These are phyloP conservation scores for Schizopora paradoxa DNA, from an alignment of 1,284 basidiomycete species.

Conservation along the genomic window DNA sequence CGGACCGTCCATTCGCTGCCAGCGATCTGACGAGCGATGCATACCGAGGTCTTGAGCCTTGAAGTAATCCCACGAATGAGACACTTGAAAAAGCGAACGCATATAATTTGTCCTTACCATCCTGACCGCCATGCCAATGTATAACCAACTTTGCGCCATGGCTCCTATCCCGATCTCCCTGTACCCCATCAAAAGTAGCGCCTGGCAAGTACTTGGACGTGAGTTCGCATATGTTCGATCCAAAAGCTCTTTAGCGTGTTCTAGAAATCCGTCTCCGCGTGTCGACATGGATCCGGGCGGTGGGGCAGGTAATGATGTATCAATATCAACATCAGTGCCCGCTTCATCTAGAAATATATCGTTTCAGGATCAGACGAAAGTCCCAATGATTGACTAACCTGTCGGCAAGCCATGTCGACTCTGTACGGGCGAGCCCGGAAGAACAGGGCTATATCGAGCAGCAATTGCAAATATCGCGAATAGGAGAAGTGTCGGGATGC, in stretches of 20 bases:
- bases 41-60: conserved; percentile 80
- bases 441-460: conserved; percentile 51
- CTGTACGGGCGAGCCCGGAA: too few relatives aligned
- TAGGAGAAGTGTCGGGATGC: conserved; percentile 61
- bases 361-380: too few relatives aligned
- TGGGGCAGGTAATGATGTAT: conserved; percentile 34
- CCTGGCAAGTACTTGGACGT: conserved; percentile 68
- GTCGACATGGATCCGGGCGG: conserved; percentile 67
- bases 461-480: conserved; percentile 76
- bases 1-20: conserved; percentile 58
- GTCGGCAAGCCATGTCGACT: too few relatives aligned
- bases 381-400: too few relatives aligned
- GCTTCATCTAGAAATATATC: too few relatives aligned
- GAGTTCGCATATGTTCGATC: conserved; percentile 60
- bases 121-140: conserved; percentile 71
- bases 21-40: conserved; percentile 71
- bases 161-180: conserved; percentile 82
- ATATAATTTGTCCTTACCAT: conserved; percentile 35
- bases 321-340: conserved; percentile 6
- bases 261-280: conserved; percentile 72
- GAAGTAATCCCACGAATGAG: too few relatives aligned
- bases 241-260: conserved; percentile 65
- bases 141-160: conserved; percentile 84
- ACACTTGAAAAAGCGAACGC: neutral
- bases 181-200: conserved; percentile 74